Evolutionary conservation across 106 monocot species (phyloP).

Genomic region (Acanthochlamys bracteata): DNA sequence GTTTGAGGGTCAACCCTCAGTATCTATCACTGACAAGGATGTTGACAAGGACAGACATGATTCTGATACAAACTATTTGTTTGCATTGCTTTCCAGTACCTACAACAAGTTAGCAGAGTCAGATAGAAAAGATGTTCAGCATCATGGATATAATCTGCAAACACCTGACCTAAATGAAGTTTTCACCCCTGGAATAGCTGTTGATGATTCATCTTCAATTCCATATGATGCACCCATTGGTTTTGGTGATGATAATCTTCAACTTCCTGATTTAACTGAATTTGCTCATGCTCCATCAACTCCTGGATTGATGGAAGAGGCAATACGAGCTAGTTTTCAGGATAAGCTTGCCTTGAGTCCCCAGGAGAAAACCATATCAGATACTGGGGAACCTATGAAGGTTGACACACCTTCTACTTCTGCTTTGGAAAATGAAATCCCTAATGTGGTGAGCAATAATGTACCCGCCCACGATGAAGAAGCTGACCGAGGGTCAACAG

Average conservation of each 20-base stretch:
- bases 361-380: slow-evolving; percentile 19
- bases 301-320: slow-evolving; percentile 73
- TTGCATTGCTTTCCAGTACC: slow-evolving; percentile 16
- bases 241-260: slow-evolving; percentile 17
- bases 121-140: slow-evolving; percentile 21
- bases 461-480: slow-evolving; percentile 3
- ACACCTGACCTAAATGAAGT: slow-evolving; percentile 74
- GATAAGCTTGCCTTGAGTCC: slow-evolving; percentile 36
- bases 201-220: slow-evolving; percentile 27
- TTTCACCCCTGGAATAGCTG: slow-evolving; percentile 29
- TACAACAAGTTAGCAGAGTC: slow-evolving; percentile 4
- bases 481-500: slow-evolving; percentile 4
- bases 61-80: slow-evolving; percentile 31
- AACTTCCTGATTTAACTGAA: slow-evolving; percentile 32
- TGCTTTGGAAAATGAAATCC: slow-evolving; percentile 10
- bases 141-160: slow-evolving; percentile 40
- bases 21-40: slow-evolving; percentile 37
- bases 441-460: slow-evolving; percentile 10
- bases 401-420: slow-evolving; percentile 6
- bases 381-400: slow-evolving; percentile 22
- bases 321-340: slow-evolving; percentile 40
- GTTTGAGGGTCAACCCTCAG: slow-evolving; percentile 33
- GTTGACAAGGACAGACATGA: slow-evolving; percentile 29
- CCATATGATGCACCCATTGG: slow-evolving; percentile 11
- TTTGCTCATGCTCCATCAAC: slow-evolving; percentile 63